Percentiles rank a stretch among this genome's conserved stretches.
Evolutionary conservation across 768 basidiomycete species (phyloP).

Genomic region (Tricholoma sp.): DNA sequence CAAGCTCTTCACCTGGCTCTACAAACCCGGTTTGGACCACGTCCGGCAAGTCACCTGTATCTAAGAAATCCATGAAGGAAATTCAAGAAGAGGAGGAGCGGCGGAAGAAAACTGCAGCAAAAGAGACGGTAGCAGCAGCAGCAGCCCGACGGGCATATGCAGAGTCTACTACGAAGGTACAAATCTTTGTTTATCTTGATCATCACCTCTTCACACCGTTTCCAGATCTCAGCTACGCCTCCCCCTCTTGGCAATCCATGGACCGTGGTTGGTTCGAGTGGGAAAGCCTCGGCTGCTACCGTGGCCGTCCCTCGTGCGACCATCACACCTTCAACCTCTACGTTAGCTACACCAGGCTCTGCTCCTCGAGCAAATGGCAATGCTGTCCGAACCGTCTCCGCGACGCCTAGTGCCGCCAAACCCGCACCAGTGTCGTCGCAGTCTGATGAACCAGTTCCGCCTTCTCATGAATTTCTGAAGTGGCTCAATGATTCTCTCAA

Average conservation of each 20-base stretch:
- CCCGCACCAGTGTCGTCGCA: slow-evolving; percentile 31
- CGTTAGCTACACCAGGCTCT: slow-evolving; percentile 21
- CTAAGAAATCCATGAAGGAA: slow-evolving; percentile 96
- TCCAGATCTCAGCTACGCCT: slow-evolving; percentile 21
- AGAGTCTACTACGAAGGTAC: slow-evolving; percentile 72
- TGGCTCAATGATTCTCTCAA: slow-evolving; percentile 88
- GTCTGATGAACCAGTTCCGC: slow-evolving; percentile 62
- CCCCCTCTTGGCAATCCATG: slow-evolving; percentile 51
- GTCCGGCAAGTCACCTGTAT: slow-evolving; percentile 42
- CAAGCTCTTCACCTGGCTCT: slow-evolving; percentile 21
- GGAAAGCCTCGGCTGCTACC: slow-evolving; percentile 43
- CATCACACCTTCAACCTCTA: slow-evolving; percentile 24
- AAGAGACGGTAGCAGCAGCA: slow-evolving; percentile 54
- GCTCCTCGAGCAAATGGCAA: slow-evolving; percentile 38
- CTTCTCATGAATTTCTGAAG: slow-evolving; percentile 87
- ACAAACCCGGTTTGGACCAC: slow-evolving; percentile 69
- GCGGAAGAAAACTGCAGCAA: slow-evolving; percentile 62
- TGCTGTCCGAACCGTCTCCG: slow-evolving; percentile 28
- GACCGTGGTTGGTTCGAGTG: slow-evolving; percentile 82
- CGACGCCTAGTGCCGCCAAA: slow-evolving; percentile 27
- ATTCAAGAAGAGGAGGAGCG: slow-evolving; percentile 97
- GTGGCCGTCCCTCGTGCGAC: slow-evolving; percentile 26
- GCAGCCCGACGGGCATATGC: slow-evolving; percentile 71
- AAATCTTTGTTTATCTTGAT: slow-evolving; percentile 1
- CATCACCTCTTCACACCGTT: slow-evolving; percentile 9